Evolutionary conservation across 345 rosid genomes (phyloP).

Genomic region (Gossypium anomalum): DNA sequence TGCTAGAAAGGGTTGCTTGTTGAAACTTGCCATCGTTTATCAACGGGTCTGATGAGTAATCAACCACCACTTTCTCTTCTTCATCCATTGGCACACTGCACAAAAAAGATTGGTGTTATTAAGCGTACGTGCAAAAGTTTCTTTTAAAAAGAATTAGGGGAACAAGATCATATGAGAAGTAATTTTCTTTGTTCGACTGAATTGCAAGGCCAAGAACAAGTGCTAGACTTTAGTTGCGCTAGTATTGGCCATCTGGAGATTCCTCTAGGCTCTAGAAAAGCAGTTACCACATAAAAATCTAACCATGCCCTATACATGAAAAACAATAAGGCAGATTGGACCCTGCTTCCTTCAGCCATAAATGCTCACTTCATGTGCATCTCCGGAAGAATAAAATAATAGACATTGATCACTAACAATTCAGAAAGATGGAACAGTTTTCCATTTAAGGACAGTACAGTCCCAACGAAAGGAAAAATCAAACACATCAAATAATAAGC

Average conservation of each 20-base stretch:
- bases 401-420: not conserved
- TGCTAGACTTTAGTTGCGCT: not conserved
- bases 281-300: not conserved
- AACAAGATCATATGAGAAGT: not conserved
- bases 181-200: not conserved
- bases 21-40: slow-evolving; percentile 60
- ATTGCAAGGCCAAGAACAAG: not conserved
- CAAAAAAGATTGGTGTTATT: not conserved
- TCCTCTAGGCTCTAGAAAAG: not conserved
- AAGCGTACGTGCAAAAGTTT: not conserved
- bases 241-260: not conserved
- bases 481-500: not conserved
- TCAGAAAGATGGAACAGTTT: not conserved
- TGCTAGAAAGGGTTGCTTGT: slow-evolving; percentile 60
- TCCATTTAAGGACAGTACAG: not conserved
- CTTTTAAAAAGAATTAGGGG: not conserved
- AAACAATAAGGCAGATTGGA: not conserved
- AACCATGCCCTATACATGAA: not conserved
- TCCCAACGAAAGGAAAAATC: not conserved
- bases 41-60: slow-evolving; percentile 75
- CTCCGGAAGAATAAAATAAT: not conserved
- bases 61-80: slow-evolving; percentile 72
- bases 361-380: not conserved
- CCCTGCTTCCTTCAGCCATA: not conserved
- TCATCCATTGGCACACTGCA: slow-evolving; percentile 96